Percentiles rank a stretch among this genome's conserved stretches.
These are phyloP conservation scores for Chloranthus sessilifolius DNA, from an alignment of 164 flowering plant species.

Conservation along the genomic window DNA sequence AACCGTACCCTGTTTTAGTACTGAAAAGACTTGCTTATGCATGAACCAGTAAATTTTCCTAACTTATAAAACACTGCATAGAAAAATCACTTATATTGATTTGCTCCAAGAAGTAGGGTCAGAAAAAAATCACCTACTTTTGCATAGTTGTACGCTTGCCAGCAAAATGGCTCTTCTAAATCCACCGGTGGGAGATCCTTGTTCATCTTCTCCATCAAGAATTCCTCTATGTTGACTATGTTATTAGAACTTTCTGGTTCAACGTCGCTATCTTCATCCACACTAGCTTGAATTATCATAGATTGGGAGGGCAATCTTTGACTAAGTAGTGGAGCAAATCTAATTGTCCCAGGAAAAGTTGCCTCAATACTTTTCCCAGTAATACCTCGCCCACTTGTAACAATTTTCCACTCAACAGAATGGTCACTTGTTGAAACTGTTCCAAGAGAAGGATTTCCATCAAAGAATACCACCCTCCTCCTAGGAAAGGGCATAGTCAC, in stretches of 20 bases:
- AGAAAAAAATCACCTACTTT: conserved; percentile 48
- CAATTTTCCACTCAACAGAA: conserved; percentile 92
- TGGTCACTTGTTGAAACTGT: conserved; percentile 72
- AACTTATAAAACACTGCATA: too few species aligned
- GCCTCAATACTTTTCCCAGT: conserved; percentile 89
- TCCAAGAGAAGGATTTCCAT: conserved; percentile 95
- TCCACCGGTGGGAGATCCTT: conserved; percentile 88
- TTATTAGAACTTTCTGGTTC: conserved; percentile 58
- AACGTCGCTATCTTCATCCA: conserved; percentile 80
- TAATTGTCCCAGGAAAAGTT: conserved; percentile 91
- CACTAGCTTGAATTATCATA: conserved; percentile 28
- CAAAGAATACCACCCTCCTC: conserved; percentile 73
- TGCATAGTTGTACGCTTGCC: conserved; percentile 96
- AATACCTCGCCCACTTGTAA: conserved; percentile 63
- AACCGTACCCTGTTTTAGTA: too few species aligned
- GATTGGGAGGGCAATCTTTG: conserved; percentile 34
- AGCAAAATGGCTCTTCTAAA: conserved; percentile 92
- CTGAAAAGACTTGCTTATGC: too few species aligned
- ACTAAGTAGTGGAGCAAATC: conserved; percentile 67
- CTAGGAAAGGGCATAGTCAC: conserved; percentile 92
- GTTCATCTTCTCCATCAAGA: conserved; percentile 77
- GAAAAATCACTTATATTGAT: too few species aligned
- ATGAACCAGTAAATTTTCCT: too few species aligned
- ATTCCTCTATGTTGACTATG: conserved; percentile 73
- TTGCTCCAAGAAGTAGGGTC: too few species aligned